A percentile compares a stretch with the other conserved stretches of the same genome.
These are phyloP conservation scores for Saccharomyces hybrid DNA, from an alignment of 1,139 yeast genomes.

Conservation along the genomic window DNA sequence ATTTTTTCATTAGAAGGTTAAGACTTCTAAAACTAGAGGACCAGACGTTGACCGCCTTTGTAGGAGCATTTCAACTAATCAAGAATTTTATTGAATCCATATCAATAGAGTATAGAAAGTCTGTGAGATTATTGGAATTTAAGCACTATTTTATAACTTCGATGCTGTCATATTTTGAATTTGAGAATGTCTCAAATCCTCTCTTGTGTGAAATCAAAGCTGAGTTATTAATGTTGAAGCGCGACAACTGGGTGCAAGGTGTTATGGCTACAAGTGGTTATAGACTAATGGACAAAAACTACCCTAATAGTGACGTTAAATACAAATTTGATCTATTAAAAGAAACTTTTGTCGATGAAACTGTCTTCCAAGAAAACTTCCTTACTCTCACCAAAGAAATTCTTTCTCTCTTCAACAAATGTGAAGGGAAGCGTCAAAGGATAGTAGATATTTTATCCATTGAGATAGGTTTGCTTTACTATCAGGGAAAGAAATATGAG, in stretches of 20 bases:
- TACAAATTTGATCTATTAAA: constrained; percentile 16
- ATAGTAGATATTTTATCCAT: constrained; percentile 68
- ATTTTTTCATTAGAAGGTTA: constrained; percentile 14
- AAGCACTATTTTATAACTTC: constrained; percentile 16
- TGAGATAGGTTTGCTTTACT: constrained; percentile 72
- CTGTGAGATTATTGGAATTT: constrained; percentile 17
- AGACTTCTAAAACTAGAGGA: not conserved
- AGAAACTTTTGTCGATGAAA: constrained; percentile 26
- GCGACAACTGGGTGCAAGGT: constrained; percentile 30
- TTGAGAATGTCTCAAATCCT: constrained; percentile 3
- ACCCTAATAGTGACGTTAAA: constrained; percentile 17
- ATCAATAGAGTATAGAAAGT: constrained; percentile 8
- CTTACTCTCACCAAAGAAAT: constrained; percentile 21
- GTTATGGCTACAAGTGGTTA: constrained; percentile 17
- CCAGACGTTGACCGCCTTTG: constrained; percentile 4
- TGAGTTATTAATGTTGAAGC: constrained; percentile 18
- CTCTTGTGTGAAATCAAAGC: constrained; percentile 18
- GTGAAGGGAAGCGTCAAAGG: constrained; percentile 37
- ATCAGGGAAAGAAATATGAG: constrained; percentile 48
- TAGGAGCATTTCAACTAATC: constrained; percentile 11
- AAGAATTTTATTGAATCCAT: constrained; percentile 15
- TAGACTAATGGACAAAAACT: constrained; percentile 13
- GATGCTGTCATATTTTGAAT: constrained; percentile 9
- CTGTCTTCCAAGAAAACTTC: constrained; percentile 30
- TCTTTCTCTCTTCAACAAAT: constrained; percentile 14